phyloP scores from a whole-genome alignment of 1,284 basidiomycete genomes.

The Stygiomarasmius scandens region DNA sequence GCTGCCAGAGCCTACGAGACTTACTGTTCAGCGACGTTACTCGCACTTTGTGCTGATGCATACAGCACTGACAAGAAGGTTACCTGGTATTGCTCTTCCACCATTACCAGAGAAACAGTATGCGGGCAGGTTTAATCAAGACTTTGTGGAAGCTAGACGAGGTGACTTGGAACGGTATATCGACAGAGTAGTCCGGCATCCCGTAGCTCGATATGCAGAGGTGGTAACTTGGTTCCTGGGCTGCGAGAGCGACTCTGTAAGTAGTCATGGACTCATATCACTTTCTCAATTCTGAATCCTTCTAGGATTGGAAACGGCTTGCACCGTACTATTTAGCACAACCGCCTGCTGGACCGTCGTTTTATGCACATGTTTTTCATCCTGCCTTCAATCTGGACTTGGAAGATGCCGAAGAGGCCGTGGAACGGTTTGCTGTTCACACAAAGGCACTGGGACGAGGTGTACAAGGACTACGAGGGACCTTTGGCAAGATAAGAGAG shows the following conservation, averaged over 20 bases:
- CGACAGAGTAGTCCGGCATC: slow-evolving; percentile 71
- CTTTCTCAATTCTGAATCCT: neutral
- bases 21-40: slow-evolving; percentile 80
- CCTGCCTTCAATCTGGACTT: slow-evolving; percentile 82
- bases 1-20: slow-evolving; percentile 45
- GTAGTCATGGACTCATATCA: slow-evolving; percentile 25
- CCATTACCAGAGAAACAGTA: slow-evolving; percentile 86
- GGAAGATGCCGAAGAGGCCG: slow-evolving; percentile 61
- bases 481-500: slow-evolving; percentile 64
- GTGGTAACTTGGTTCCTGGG: slow-evolving; percentile 81
- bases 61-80: slow-evolving; percentile 62
- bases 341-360: slow-evolving; percentile 65
- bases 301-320: slow-evolving; percentile 72
- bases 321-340: slow-evolving; percentile 62
- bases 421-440: slow-evolving; percentile 67
- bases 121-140: slow-evolving; percentile 75
- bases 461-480: slow-evolving; percentile 65
- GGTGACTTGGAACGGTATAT: slow-evolving; percentile 83
- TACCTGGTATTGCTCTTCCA: slow-evolving; percentile 78
- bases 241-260: slow-evolving; percentile 71
- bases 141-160: slow-evolving; percentile 81
- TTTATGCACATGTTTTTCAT: slow-evolving; percentile 82
- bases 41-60: slow-evolving; percentile 84
- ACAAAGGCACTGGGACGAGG: slow-evolving; percentile 65
- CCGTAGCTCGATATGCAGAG: slow-evolving; percentile 77